Base-by-base conservation (phyloP, 2,329 filamentous ascomycete genomes). In the Neoascochyta sp. region DNA sequence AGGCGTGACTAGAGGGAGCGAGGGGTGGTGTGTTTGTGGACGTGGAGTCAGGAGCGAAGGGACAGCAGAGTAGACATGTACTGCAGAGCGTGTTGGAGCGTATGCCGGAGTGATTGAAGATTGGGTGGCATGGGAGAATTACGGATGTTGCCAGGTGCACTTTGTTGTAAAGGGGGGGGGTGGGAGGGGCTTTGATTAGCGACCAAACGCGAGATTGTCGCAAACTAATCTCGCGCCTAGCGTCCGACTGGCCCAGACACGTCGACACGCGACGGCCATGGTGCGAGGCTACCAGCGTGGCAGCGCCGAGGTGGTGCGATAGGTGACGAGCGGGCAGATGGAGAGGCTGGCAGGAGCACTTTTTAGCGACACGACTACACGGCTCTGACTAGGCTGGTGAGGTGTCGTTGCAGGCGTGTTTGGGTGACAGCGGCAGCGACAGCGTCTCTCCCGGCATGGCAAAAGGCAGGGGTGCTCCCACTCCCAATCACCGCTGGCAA, bases 161-260 rank as follows among this genome's bases (percentile, higher is more conserved):
- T n/a, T n/a, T n/a, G n/a, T n/a, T 38, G 32, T 39, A 34, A 34
- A 33, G 35, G 18, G 24, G 38, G 45, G 44, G 43, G 42, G 45
- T 46, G 42, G n/a, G n/a, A n/a, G n/a, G n/a, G n/a, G n/a, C n/a
- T 54, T 49, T 50, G 51, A 52, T 50, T 54, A 41, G 36, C 29
- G 37, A 36, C 29, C 28, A 39, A 35, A 42, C 46, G 43, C 43
- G 49, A 51, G 41, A 45, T 50, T 46, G 45, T 43, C 38, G 32
- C 32, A 47, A 43, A 47, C 48, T 45, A 51, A 50, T n/a, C 48
- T 46, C 48, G 45, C 36, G 28, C 39, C 41, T 52, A 52, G 47
- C 49, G 48, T 34, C 33, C 35, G 20, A 24, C 31, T 29, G 24
- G 30, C 27, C 31, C 27, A 34, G 18, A 24, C 36, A 32, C 28